A percentile compares a stretch with the other conserved stretches of the same genome.
Evolutionary conservation across 2,329 filamentous ascomycete genomes (phyloP).

Genomic region (Lecanosticta acicola): DNA sequence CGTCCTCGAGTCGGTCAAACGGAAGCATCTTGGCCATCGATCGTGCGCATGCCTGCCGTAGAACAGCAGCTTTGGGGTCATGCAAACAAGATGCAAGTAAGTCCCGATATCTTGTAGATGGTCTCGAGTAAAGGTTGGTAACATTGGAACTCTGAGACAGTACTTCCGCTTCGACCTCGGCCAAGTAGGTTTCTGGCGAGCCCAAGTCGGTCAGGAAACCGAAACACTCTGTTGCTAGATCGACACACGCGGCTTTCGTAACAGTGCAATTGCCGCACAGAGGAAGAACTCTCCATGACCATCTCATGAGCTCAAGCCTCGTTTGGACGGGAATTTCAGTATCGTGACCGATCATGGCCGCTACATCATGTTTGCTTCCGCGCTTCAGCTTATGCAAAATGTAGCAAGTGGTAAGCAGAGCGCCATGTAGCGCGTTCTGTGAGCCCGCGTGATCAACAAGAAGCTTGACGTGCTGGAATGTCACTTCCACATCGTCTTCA

Average conservation of each 20-base stretch:
- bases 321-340: too few species aligned
- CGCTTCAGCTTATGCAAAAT: slow-evolving; percentile 10
- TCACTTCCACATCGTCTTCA: background rate
- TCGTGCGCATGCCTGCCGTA: slow-evolving; percentile 18
- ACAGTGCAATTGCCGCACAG: background rate
- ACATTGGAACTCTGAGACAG: background rate
- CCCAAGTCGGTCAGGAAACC: background rate
- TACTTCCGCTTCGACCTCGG: background rate
- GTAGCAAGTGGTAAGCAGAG: slow-evolving; percentile 29
- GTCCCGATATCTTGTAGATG: background rate
- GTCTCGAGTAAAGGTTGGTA: background rate
- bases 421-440: slow-evolving; percentile 32
- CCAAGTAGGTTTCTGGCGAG: background rate
- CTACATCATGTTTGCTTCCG: too few species aligned
- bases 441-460: background rate
- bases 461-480: background rate
- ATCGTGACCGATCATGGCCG: too few species aligned
- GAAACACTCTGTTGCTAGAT: slow-evolving; percentile 24
- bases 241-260: slow-evolving; percentile 26
- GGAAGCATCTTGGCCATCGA: slow-evolving; percentile 12
- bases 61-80: slow-evolving; percentile 6
- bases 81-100: slow-evolving; percentile 1
- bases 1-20: slow-evolving; percentile 1
- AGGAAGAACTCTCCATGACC: background rate
- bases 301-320: background rate